These are phyloP conservation scores for Zea luxurians DNA, from an alignment of 176 grass and related monocot species.

Conservation along the genomic window DNA sequence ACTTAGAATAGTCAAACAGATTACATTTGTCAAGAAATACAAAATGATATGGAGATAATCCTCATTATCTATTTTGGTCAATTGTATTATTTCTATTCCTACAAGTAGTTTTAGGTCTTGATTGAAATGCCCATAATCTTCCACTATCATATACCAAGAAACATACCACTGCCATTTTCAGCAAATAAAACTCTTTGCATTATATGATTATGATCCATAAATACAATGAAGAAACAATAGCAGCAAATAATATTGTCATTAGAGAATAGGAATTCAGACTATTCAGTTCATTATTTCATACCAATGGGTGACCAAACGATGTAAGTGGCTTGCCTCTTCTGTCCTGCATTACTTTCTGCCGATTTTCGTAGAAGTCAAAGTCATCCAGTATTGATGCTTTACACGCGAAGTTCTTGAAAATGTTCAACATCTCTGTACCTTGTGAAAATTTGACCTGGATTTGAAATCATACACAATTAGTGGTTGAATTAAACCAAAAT, in stretches of 20 bases:
- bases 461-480: slow-evolving; percentile 10
- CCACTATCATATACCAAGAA: slow-evolving; percentile 25
- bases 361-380: slow-evolving; percentile 85
- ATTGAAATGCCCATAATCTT: background rate
- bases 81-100: background rate
- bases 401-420: slow-evolving; percentile 77
- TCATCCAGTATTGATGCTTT: slow-evolving; percentile 94
- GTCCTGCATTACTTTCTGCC: slow-evolving; percentile 89
- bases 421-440: slow-evolving; percentile 77
- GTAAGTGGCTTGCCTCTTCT: slow-evolving; percentile 59
- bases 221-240: slow-evolving; percentile 6
- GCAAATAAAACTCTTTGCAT: slow-evolving; percentile 11
- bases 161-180: slow-evolving; percentile 12
- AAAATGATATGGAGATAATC: background rate
- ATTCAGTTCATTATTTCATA: slow-evolving; percentile 32
- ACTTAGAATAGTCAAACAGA: too few relatives aligned
- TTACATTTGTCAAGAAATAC: too few relatives aligned
- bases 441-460: slow-evolving; percentile 74
- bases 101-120: slow-evolving; percentile 10
- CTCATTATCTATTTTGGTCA: background rate
- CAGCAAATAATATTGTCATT: background rate
- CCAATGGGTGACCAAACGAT: slow-evolving; percentile 39
- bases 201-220: slow-evolving; percentile 4
- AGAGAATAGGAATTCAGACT: slow-evolving; percentile 9
- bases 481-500: slow-evolving; percentile 23